Conservation (phyloP, 2,329 filamentous ascomycete genomes). For the Stromatinia cepivora region DNA sequence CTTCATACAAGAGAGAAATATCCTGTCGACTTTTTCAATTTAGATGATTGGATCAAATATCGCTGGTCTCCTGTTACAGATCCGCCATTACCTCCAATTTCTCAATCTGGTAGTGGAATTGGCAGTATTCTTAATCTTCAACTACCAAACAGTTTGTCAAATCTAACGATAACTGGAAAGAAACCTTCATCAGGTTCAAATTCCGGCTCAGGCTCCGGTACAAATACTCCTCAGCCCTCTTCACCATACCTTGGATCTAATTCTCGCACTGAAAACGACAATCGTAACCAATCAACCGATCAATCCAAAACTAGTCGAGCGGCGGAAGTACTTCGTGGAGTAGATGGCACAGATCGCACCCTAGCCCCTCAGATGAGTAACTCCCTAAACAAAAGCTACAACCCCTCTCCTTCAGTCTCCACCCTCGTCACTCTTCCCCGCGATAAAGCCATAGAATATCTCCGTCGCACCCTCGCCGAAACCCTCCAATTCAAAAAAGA, state of each 20-base stretch:
- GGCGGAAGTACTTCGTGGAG: constrained; percentile 33
- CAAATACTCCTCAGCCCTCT: constrained; percentile 20
- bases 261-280: constrained; percentile 36
- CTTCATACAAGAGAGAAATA: constrained; percentile 73
- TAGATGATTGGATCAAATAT: constrained; percentile 76
- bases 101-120: constrained; percentile 38
- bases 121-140: constrained; percentile 44
- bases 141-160: constrained; percentile 35
- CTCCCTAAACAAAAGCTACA: constrained; percentile 32
- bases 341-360: constrained; percentile 37
- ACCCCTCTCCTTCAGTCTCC: constrained; percentile 37
- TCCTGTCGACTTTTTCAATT: constrained; percentile 79
- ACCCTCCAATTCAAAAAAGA: constrained; percentile 75
- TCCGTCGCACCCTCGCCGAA: constrained; percentile 70
- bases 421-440: constrained; percentile 40
- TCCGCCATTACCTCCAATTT: constrained; percentile 58
- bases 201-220: constrained; percentile 23
- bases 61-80: constrained; percentile 75
- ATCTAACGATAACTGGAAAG: constrained; percentile 37
- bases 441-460: constrained; percentile 57
- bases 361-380: constrained; percentile 39
- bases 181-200: constrained; percentile 27
- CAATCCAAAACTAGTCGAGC: constrained; percentile 35
- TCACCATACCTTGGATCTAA: constrained; percentile 26
- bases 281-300: constrained; percentile 20